phyloP scores from a whole-genome alignment of 2,329 filamentous ascomycete species.

The Aspergillus sp. region DNA sequence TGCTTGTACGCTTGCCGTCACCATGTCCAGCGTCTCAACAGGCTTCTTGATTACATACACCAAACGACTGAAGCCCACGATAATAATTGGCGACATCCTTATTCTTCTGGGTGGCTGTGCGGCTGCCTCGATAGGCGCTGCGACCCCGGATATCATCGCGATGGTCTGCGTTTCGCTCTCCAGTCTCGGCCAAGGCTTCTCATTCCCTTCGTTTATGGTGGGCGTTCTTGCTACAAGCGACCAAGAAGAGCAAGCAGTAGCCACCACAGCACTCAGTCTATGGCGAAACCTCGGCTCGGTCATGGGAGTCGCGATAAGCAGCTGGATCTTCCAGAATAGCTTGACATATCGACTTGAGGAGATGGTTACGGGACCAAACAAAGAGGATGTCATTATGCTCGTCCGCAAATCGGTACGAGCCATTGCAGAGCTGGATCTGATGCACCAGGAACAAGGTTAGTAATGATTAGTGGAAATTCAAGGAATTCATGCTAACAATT shows the following conservation, averaged over 20 bases:
- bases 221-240: slow-evolving; percentile 54
- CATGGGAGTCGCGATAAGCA: slow-evolving; percentile 65
- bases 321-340: slow-evolving; percentile 66
- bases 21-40: slow-evolving; percentile 49
- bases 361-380: slow-evolving; percentile 54
- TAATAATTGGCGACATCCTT: slow-evolving; percentile 45
- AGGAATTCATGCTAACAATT: neutral
- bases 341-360: slow-evolving; percentile 53
- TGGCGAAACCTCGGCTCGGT: slow-evolving; percentile 67
- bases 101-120: slow-evolving; percentile 47
- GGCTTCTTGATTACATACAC: slow-evolving; percentile 58
- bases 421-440: slow-evolving; percentile 39
- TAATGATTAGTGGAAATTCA: neutral
- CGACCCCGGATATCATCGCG: slow-evolving; percentile 49
- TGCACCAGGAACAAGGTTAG: slow-evolving; percentile 44
- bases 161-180: slow-evolving; percentile 52
- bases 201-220: slow-evolving; percentile 60
- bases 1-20: slow-evolving; percentile 53
- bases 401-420: slow-evolving; percentile 47
- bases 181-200: slow-evolving; percentile 56
- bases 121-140: slow-evolving; percentile 46
- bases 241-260: slow-evolving; percentile 59
- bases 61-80: slow-evolving; percentile 53
- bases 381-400: slow-evolving; percentile 45
- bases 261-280: slow-evolving; percentile 62